These are phyloP conservation scores for Haplosporangium gracile DNA, from an alignment of 192 early-diverging fungal species.

Conservation along the genomic window DNA sequence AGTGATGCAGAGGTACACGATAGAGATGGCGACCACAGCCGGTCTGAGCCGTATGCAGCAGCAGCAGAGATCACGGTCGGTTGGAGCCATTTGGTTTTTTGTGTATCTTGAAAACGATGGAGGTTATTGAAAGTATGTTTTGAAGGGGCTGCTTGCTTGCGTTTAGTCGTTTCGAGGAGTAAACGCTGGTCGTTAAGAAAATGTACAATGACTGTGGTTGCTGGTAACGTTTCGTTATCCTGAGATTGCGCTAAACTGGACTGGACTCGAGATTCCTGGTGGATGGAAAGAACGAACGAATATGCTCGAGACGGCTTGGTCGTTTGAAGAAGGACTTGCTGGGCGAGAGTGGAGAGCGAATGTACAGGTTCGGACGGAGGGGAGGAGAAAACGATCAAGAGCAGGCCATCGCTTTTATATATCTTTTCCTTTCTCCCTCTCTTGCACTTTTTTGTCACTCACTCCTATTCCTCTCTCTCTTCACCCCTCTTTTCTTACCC, in stretches of 20 bases:
- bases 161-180: no score
- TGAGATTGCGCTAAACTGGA: neutral
- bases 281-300: neutral
- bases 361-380: neutral
- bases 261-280: no score
- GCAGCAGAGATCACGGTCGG: conserved; percentile 46
- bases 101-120: neutral
- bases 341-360: neutral
- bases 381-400: neutral
- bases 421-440: neutral
- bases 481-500: neutral
- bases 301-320: neutral
- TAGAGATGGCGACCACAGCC: conserved; percentile 27
- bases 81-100: conserved; percentile 2
- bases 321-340: neutral
- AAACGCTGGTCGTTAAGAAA: neutral
- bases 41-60: conserved; percentile 41
- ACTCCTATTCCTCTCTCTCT: no score
- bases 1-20: conserved; percentile 37
- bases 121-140: neutral
- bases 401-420: neutral
- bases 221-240: no score
- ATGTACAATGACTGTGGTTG: no score
- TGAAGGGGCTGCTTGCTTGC: neutral
- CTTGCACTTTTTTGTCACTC: neutral